Base-by-base conservation (phyloP, 495 filamentous ascomycete species). In the Aspergillus homomorphus region DNA sequence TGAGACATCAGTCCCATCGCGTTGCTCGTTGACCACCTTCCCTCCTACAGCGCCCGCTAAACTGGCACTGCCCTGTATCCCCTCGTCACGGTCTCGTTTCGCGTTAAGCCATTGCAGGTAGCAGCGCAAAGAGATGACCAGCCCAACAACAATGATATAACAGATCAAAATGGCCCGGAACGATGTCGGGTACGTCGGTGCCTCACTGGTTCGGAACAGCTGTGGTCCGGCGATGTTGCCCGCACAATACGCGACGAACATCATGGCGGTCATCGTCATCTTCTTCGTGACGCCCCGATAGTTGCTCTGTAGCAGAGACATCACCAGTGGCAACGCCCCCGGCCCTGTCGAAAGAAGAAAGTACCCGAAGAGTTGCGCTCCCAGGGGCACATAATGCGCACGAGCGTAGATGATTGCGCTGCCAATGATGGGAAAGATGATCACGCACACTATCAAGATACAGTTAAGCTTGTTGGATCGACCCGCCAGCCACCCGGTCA, bases 251-350 rank as follows among this genome's bases (percentile, higher is more conserved):
- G 66, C 73, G 9, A 76, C 60, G 38, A 77, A 76, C 20, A 75
- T 67, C 51, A 75, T 51, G 1, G 75, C 76, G 0, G 77, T 78
- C 42, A 81, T 68, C 0, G 77, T 74, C 57, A 77, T 77, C 61
- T 88, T 88, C 69, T 89, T 89, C 3, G 85, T 87, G 63, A 85
- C 86, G 15, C 85, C 85, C 1, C 82, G 81, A 19, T 87, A 81
- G 57, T 89, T 87, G 7, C 77, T 79, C 3, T 77, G 76, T 14
- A 85, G 80, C 1, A 86, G 67, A 0, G 79, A 79, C 54, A 87
- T 73, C 0, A 82, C 60, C 14, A 82, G 76, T 0, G 85, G 84
- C 66, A 87, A 80, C 6, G 79, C 80, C 4, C 80, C 80, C 0
- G 84, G 75, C 1, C 71, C 70, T 4, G 80, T 77, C 45, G 82